Conservation (phyloP, 441 rosid genomes). For the Sinapis alba region DNA sequence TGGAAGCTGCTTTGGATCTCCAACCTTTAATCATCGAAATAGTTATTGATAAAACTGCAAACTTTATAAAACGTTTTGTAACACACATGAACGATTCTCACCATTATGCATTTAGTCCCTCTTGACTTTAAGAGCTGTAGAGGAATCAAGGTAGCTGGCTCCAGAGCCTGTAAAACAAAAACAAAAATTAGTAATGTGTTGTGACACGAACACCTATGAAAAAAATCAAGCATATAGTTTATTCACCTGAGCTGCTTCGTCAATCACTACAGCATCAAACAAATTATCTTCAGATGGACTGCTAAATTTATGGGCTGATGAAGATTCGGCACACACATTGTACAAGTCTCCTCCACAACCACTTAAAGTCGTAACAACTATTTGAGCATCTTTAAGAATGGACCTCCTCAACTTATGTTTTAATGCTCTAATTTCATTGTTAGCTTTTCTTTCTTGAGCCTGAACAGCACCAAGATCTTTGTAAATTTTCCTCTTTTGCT, state of each 20-base stretch:
- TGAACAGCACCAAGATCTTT: constrained; percentile 89
- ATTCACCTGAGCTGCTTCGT: constrained; percentile 98
- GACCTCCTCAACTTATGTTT: constrained; percentile 81
- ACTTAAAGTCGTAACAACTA: constrained; percentile 90
- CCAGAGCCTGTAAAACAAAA: constrained; percentile 75
- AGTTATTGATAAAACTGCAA: neutral
- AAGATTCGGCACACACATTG: constrained; percentile 90
- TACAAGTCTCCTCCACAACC: constrained; percentile 99
- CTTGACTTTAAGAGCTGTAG: constrained; percentile 89
- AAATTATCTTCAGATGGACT: constrained; percentile 79
- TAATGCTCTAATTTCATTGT: constrained; percentile 70
- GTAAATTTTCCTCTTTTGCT: constrained; percentile 84
- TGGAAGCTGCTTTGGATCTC: constrained; percentile 99
- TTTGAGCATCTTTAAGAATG: constrained; percentile 92
- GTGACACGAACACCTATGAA: constrained; percentile 18
- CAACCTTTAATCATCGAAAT: constrained; percentile 64
- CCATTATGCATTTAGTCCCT: constrained; percentile 95
- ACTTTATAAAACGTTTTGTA: neutral
- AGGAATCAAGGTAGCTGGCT: constrained; percentile 99
- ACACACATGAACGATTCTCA: constrained; percentile 42
- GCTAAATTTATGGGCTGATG: constrained; percentile 69
- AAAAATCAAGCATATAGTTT: constrained; percentile 28
- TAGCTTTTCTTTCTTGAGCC: constrained; percentile 76
- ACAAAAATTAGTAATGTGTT: constrained; percentile 16
- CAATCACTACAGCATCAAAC: constrained; percentile 95